Percentiles rank a stretch among this genome's conserved stretches.
phyloP scores from a whole-genome alignment of 371 early-diverging fungal genomes.

The Apophysomyces sp. region DNA sequence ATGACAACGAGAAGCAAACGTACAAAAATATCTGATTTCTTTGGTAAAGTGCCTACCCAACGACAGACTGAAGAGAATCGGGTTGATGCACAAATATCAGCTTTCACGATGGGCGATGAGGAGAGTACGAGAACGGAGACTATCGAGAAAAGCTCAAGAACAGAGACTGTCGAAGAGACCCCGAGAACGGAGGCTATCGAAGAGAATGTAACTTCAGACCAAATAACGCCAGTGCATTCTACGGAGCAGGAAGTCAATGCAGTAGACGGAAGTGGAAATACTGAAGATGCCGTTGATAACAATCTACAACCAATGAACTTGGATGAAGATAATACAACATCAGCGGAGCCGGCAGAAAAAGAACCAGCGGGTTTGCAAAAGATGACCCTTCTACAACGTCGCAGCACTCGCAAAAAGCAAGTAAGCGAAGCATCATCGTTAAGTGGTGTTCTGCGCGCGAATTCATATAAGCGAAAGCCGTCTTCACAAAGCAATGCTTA shows the following conservation, averaged over 20 bases:
- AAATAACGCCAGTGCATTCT: too few species aligned
- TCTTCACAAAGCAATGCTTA: slow-evolving; percentile 12
- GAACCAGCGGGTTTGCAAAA: not conserved
- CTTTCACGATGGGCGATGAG: not conserved
- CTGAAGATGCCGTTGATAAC: not conserved
- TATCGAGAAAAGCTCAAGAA: not conserved
- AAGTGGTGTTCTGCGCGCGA: not conserved
- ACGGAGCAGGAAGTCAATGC: not conserved
- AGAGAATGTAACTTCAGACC: too few species aligned
- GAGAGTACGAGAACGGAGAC: not conserved
- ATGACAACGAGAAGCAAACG: not conserved
- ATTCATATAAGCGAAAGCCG: not conserved
- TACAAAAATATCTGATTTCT: not conserved
- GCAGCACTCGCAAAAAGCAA: not conserved
- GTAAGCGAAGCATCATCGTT: not conserved
- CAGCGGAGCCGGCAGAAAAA: not conserved
- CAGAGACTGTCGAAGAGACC: not conserved
- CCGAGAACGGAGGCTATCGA: too few species aligned
- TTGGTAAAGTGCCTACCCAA: not conserved
- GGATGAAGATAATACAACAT: not conserved
- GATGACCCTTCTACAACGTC: not conserved
- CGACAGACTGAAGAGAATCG: not conserved
- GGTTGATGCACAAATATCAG: not conserved
- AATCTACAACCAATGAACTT: not conserved
- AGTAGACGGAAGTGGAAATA: not conserved